Evolutionary conservation across 805 yeast species (phyloP), one percentile per base, ranked within the genome.

Genomic region (Trichomonascus vanleenenianus): DNA sequence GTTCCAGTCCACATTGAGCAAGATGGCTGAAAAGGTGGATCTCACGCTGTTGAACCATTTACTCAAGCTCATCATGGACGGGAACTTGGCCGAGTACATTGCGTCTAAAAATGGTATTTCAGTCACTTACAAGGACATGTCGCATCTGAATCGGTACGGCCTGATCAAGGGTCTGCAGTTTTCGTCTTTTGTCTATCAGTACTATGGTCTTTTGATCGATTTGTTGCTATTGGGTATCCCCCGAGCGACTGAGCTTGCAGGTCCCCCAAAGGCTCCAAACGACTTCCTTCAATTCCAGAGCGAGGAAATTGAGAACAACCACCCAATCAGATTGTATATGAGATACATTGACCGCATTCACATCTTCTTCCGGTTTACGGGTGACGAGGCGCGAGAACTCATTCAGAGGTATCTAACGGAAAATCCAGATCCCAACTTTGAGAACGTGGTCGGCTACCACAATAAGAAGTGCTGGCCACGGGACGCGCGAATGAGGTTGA

Each of bases 401-500:
- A 75, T 84, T 14, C 82, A 81, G 48, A 91, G 85, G 19, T 87
- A 72, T 56, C 64, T 89, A 18, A 72, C 84, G 0, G 95, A 86
- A 55, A 84, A 86, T 56, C 96, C 96, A 1, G 96, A 89, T 66
- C 96, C 96, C 0, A 86, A 89, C 58, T 85, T 85, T 62, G 95
- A 85, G 56, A 84, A 82, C 54, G 80, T 82, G 5, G 78, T 84
- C 31, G 94, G 94, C 0, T 91, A 88, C 62, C 85, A 84, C 57
- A 91, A 87, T 54, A 83, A 84, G 54, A 79, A 80, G 42, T 88
- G 97, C 59, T 93, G 99, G 99, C 96, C 98, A 2, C 69, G 85
- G 39, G 97, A 93, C 60, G 70, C 81, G 16, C 75, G 97, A 48
- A 93, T 93, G 97, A 76, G 87, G 53, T 65, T 93, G 42, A 81